Base-by-base conservation (phyloP, 495 filamentous ascomycete genomes). In the Penicillium samsonianum region DNA sequence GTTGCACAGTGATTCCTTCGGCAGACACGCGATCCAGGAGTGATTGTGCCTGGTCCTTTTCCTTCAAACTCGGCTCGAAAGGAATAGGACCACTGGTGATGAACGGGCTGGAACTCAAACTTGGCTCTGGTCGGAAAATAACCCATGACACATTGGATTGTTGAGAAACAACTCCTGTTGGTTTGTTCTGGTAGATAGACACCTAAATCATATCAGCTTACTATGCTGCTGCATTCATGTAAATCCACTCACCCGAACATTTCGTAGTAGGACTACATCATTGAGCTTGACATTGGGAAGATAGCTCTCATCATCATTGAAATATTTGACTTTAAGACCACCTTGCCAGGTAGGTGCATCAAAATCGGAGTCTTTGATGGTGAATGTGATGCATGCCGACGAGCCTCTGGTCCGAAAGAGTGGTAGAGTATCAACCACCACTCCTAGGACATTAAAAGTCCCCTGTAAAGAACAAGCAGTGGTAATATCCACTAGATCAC, bases 301-400 rank as follows among this genome's bases (percentile, higher is more conserved):
- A 8, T 62, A 38, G 30, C 50, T 64, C 33, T 69, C 61, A 30
- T 70, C 62, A 14, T 73, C 65, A 48, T 71, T 76, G 63, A 84
- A 84, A 58, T 75, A 82, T 45, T 75, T 80, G 55, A 83, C 61
- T 60, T 74, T 80, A 20, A 83, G 64, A 16, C 80, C 77, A 26
- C 73, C 69, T 33, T 37, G 26, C 68, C 75, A 72, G 40, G 44
- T 50, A 37, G 66, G 62, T 14, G 53, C 59, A 55, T 74, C 68
- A 11, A 75, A 65, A 14, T 73, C 62, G 0, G 52, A 56, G 58
- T 83, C 81, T 57, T 74, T 77, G 30, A 84, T 63, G 6, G 78
- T 80, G 46, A 83, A 83, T 6, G 77, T 82, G 47, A 75, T 65
- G 57, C 67, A 78, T 25, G 65, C 67, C 2, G 73, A 72, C 3